Conservation (phyloP, 306 rosid genomes). For the Medicago lupulina region DNA sequence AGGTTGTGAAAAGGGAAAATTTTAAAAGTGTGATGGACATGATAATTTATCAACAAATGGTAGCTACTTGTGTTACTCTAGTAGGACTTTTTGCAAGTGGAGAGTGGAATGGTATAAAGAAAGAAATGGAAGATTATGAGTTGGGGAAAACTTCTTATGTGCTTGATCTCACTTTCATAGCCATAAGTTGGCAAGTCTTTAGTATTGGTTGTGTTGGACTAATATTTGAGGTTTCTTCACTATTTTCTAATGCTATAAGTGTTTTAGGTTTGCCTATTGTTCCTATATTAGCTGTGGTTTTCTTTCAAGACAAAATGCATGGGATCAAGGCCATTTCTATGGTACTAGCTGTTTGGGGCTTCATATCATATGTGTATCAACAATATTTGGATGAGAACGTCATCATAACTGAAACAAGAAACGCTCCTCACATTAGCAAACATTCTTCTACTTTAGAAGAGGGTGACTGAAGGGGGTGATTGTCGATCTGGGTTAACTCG, state of each 20-base stretch:
- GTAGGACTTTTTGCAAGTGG: conserved; percentile 52
- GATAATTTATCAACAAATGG: conserved; percentile 32
- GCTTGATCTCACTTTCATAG: conserved; percentile 31
- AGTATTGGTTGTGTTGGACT: conserved; percentile 42
- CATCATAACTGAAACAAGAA: neutral
- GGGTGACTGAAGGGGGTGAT: neutral
- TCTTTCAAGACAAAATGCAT: conserved; percentile 46
- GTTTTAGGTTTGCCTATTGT: conserved; percentile 44
- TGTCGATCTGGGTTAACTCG: neutral
- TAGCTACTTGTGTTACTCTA: conserved; percentile 31
- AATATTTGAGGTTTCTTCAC: conserved; percentile 42
- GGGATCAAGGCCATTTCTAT: conserved; percentile 46
- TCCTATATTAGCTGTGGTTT: conserved; percentile 42
- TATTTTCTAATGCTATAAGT: conserved; percentile 43
- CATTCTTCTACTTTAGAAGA: conserved; percentile 25
- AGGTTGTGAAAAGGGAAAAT: conserved; percentile 33
- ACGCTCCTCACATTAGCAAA: neutral
- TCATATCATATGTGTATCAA: conserved; percentile 44
- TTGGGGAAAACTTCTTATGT: conserved; percentile 42
- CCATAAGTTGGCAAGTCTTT: conserved; percentile 41
- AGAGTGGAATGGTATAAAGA: conserved; percentile 38
- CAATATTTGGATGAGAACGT: conserved; percentile 44
- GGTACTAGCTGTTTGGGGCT: conserved; percentile 48
- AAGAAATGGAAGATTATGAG: conserved; percentile 43
- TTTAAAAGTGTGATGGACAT: conserved; percentile 41